Evolutionary conservation across 2,329 filamentous ascomycete species (phyloP).

Genomic region (Xylariaceae sp.): DNA sequence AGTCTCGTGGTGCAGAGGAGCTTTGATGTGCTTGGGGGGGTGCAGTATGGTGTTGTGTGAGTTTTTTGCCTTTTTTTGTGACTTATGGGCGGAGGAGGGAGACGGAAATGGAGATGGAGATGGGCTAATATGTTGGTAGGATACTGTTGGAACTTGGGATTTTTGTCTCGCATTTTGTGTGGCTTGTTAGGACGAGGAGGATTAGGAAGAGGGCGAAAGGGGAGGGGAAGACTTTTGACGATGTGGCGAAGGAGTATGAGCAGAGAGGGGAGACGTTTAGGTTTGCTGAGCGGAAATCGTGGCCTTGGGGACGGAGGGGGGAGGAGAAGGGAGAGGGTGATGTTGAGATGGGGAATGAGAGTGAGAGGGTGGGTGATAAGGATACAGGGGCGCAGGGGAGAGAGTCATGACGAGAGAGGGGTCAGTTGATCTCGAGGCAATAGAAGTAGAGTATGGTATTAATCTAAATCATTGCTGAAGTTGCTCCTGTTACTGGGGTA

Average conservation of each 20-base stretch:
- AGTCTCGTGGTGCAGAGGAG: constrained; percentile 59
- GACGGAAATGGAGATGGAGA: too few relatives aligned
- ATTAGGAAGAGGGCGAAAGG: constrained; percentile 51
- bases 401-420: too few relatives aligned
- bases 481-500: too few relatives aligned
- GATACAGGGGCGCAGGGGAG: too few relatives aligned
- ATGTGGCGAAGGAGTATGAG: constrained; percentile 41
- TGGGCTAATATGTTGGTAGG: constrained; percentile 32
- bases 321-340: constrained; percentile 13
- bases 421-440: too few relatives aligned
- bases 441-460: too few relatives aligned
- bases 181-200: constrained; percentile 54
- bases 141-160: constrained; percentile 59
- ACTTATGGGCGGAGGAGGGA: neutral
- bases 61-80: constrained; percentile 21
- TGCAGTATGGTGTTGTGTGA: constrained; percentile 60
- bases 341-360: neutral
- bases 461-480: too few relatives aligned
- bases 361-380: too few relatives aligned
- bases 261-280: constrained; percentile 32
- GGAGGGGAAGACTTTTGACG: constrained; percentile 53
- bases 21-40: constrained; percentile 60
- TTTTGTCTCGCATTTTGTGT: constrained; percentile 57
- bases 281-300: constrained; percentile 34
- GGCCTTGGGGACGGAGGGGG: constrained; percentile 9